Base-by-base conservation (phyloP, 306 rosid genomes). In the Pyrus pyrifolia region DNA sequence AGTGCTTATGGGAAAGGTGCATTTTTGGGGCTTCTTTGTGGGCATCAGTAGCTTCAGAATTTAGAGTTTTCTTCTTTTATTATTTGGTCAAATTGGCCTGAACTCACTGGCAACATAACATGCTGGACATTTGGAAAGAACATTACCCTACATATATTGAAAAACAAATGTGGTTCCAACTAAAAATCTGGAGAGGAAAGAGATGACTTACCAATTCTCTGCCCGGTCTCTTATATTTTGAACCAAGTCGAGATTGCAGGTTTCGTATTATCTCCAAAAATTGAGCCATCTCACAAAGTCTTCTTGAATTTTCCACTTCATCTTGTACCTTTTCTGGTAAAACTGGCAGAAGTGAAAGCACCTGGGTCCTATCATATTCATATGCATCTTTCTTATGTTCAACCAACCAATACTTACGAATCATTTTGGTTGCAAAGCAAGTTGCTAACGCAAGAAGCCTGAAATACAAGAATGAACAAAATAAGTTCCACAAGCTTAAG, bases 371-470 rank as follows among this genome's bases (percentile, higher is more conserved):
- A 60, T 78, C 81, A 81, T 85, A 81, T 30, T 71, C 49, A 79
- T 64, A 65, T 65, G 80, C 84, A 78, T 86, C 76, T 49, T 73
- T 84, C 83, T 82, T 81, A 63, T 84, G 87, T 69, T 87, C 91
- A 61, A 82, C 81, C 80, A 92, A 75, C 81, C 97, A 97, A 85
- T 89, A 90, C 76, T 81, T 87, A 67, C 90, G 95, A 73, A 94
- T 89, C 96, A 92, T 94, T 85, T 82, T 94, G 68, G 93, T 90
- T 15, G 93, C 93, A 80, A 94, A 94, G 89, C 86, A 65, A 33
- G 96, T 81, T 79, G 91, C 96, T 68, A 94, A 75, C 27, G 86
- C 87, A 84, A 94, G 98, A 85, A 94, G 91, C 97, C 98, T 94
- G 85, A 15, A 76, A 63, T 42, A 42, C 44, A 62, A 58, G 78